Base-by-base conservation (phyloP, 306 rosid genomes). In the Malus asiatica region DNA sequence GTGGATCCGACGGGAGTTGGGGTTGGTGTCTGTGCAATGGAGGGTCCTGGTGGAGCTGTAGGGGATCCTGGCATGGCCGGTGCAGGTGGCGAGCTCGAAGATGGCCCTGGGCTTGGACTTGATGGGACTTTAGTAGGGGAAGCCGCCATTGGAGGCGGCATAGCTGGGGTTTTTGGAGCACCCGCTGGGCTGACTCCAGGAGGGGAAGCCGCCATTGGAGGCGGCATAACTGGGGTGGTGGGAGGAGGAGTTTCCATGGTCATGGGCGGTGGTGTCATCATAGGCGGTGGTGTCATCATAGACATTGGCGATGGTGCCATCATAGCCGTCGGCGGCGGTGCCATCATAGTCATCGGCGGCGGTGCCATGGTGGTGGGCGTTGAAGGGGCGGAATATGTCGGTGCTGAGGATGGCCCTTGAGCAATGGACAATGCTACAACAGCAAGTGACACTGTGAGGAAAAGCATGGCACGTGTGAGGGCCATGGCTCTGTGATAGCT, bases 321-420 rank as follows among this genome's bases (percentile, higher is more conserved):
- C 2, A 69, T 64, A 3, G 66, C 5, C 53, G 4, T 14, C 1
- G 68, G 61, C 6, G 86, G 45, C 13, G 89, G 68, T n/a, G 70
- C 4, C 0, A 61, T 62, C 1, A 51, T 1, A 8, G 70, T 45
- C 2, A 68, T 66, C 20, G 71, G 55, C 8, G 78, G 23, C 9
- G 11, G 27, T 0, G 18, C 48, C 1, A 45, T 1, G n/a, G 69
- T 6, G 8, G 44, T 77, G 0, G 72, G 72, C 1, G 14, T 32
- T 22, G 83, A 8, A 75, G 66, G 6, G 19, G 5, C 20, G 35
- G 3, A 63, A 23, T 4, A 53, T 22, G 7, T 32, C 4, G 93
- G 89, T 58, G 88, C 80, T 9, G 80, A 69, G 35, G 86, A 44
- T 10, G 91, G 96, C 32, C 82, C 61, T 76, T 87, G 89, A 13